A percentile compares a stretch with the other conserved stretches of the same genome.
phyloP scores from a whole-genome alignment of 2,329 filamentous ascomycete species.

The Fusarium miscanthi region DNA sequence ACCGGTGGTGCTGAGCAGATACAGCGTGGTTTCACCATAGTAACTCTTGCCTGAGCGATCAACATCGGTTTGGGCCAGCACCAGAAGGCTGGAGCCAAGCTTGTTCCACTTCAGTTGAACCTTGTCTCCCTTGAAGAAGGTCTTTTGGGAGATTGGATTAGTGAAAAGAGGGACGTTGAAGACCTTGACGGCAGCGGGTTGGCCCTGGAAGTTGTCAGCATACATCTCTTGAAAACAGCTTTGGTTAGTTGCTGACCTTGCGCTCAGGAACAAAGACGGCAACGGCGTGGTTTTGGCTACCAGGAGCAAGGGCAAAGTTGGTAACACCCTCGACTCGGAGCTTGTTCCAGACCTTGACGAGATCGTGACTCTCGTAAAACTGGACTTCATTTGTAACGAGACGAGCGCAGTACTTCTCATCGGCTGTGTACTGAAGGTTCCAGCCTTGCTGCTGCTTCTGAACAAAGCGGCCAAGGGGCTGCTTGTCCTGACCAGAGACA shows the following conservation, averaged over 20 bases:
- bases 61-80: slow-evolving; percentile 96
- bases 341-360: slow-evolving; percentile 93
- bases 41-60: slow-evolving; percentile 99
- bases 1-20: slow-evolving; percentile 91
- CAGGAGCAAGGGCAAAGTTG: slow-evolving; percentile 90
- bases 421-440: slow-evolving; percentile 96
- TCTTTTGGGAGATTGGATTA: slow-evolving; percentile 91
- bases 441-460: slow-evolving; percentile 96
- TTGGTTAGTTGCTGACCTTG: slow-evolving; percentile 69
- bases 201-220: slow-evolving; percentile 68
- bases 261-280: slow-evolving; percentile 96
- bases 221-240: not conserved
- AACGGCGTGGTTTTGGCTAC: slow-evolving; percentile 84
- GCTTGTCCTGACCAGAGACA: slow-evolving; percentile 70
- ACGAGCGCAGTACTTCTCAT: slow-evolving; percentile 93
- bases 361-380: slow-evolving; percentile 90
- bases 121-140: slow-evolving; percentile 99
- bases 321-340: slow-evolving; percentile 89
- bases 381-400: slow-evolving; percentile 97
- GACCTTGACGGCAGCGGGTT: slow-evolving; percentile 93
- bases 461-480: slow-evolving; percentile 88
- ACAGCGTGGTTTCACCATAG: slow-evolving; percentile 97
- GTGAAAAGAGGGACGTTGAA: slow-evolving; percentile 92
- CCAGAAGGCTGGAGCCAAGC: slow-evolving; percentile 88
- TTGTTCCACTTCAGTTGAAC: slow-evolving; percentile 99